Percentiles rank a stretch among this genome's conserved stretches.
Evolutionary conservation across 2,329 filamentous ascomycete genomes (phyloP).

Genomic region (Ophiosphaerella narmari): DNA sequence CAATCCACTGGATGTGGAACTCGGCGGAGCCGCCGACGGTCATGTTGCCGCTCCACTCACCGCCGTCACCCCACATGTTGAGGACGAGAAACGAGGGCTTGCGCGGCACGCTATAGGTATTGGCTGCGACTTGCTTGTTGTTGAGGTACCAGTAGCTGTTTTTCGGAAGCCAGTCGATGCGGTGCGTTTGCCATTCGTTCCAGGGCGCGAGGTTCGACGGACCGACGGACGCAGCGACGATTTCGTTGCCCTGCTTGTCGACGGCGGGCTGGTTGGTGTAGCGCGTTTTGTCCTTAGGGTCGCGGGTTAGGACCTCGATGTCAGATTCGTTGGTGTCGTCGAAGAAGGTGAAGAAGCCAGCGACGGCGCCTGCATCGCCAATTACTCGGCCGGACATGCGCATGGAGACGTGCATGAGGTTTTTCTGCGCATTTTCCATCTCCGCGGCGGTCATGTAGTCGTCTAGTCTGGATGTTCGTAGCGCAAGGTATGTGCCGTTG

Average conservation of each 20-base stretch:
- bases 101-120: conserved; percentile 60
- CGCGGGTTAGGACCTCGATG: conserved; percentile 58
- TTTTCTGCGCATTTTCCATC: conserved; percentile 52
- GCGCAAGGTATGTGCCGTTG: conserved; percentile 50
- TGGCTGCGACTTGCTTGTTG: conserved; percentile 56
- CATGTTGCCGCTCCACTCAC: conserved; percentile 66
- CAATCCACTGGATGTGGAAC: conserved; percentile 67
- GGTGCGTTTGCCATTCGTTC: conserved; percentile 63
- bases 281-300: conserved; percentile 50
- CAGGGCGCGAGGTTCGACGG: conserved; percentile 55
- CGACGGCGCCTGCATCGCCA: conserved; percentile 54
- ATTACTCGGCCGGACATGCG: conserved; percentile 53
- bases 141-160: conserved; percentile 63
- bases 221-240: conserved; percentile 55
- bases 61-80: conserved; percentile 67
- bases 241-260: conserved; percentile 50
- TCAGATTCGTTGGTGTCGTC: conserved; percentile 56
- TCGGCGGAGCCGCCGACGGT: conserved; percentile 54
- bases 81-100: conserved; percentile 59
- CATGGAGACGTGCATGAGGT: conserved; percentile 54
- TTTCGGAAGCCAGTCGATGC: conserved; percentile 63
- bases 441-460: conserved; percentile 55
- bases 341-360: conserved; percentile 62
- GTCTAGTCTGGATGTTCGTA: conserved; percentile 52
- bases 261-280: conserved; percentile 67